Conservation (phyloP, 495 filamentous ascomycete species). For the Tuber calosporum region DNA sequence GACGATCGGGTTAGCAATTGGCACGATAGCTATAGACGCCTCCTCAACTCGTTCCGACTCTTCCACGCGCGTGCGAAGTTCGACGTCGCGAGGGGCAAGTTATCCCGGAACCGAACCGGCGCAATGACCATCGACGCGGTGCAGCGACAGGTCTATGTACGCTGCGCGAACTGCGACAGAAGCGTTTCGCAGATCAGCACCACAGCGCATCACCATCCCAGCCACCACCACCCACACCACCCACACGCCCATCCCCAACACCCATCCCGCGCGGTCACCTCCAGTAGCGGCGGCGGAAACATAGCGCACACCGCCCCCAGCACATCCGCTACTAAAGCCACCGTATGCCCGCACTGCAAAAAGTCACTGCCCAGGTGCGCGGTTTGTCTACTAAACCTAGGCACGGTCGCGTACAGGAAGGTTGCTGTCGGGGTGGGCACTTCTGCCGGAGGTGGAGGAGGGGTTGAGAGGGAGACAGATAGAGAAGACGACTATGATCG, state of each 20-base stretch:
- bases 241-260: slow-evolving; percentile 13
- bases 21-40: slow-evolving; percentile 68
- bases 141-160: slow-evolving; percentile 68
- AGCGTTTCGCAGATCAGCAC: slow-evolving; percentile 21
- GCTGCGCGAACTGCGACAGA: slow-evolving; percentile 74
- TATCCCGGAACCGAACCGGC: slow-evolving; percentile 54
- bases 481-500: slow-evolving; percentile 37
- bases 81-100: slow-evolving; percentile 55
- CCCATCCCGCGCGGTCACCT: slow-evolving; percentile 10
- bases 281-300: slow-evolving; percentile 7
- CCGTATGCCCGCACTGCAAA: slow-evolving; percentile 75
- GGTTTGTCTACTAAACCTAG: slow-evolving; percentile 78
- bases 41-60: slow-evolving; percentile 68
- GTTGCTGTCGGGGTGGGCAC: slow-evolving; percentile 11
- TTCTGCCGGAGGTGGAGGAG: slow-evolving; percentile 17
- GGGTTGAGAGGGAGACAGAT: slow-evolving; percentile 30
- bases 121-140: slow-evolving; percentile 58
- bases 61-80: slow-evolving; percentile 59
- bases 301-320: neutral
- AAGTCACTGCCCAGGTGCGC: slow-evolving; percentile 82
- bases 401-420: slow-evolving; percentile 46
- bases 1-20: slow-evolving; percentile 69
- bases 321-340: slow-evolving; percentile 42
- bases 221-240: slow-evolving; percentile 23
- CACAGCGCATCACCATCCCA: slow-evolving; percentile 21